Evolutionary conservation across 208 protist species (phyloP).

Genomic region (Acanthamoeba healyi): DNA sequence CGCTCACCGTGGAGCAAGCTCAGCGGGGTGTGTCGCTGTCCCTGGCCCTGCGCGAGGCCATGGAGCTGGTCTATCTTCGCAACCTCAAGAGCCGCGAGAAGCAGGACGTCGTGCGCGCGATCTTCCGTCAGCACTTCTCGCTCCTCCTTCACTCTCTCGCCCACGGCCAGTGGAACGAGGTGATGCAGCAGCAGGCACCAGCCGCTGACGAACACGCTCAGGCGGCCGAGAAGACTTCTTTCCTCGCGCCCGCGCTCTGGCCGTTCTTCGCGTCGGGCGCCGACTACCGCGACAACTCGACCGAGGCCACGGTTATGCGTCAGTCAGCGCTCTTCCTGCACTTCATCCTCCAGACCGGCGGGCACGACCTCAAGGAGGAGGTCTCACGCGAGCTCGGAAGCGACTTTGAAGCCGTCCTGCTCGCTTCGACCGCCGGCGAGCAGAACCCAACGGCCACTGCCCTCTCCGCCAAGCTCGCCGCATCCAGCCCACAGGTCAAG

Average conservation of each 20-base stretch:
- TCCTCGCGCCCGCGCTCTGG: conserved; percentile 55
- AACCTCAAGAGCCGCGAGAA: conserved; percentile 30
- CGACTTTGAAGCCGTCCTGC: not conserved
- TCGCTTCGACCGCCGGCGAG: not conserved
- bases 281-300: conserved; percentile 58
- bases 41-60: not conserved
- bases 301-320: not conserved
- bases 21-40: conserved; percentile 12
- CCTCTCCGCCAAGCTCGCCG: not conserved
- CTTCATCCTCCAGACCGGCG: conserved; percentile 29
- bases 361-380: conserved; percentile 19
- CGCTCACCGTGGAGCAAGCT: conserved; percentile 51
- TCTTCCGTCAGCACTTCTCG: conserved; percentile 66
- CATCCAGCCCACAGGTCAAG: not conserved
- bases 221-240: not conserved
- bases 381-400: not conserved
- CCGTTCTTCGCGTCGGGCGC: conserved; percentile 62
- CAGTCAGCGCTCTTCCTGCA: conserved; percentile 60
- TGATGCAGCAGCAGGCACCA: not conserved
- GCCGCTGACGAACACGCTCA: not conserved
- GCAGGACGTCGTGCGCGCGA: conserved; percentile 30
- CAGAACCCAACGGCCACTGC: not conserved
- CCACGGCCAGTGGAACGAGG: conserved; percentile 1
- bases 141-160: conserved; percentile 20
- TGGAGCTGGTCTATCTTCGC: conserved; percentile 71